Percentiles rank a stretch among this genome's conserved stretches.
Conservation (phyloP, 257 asterid genomes). For the Jacaranda mimosifolia region DNA sequence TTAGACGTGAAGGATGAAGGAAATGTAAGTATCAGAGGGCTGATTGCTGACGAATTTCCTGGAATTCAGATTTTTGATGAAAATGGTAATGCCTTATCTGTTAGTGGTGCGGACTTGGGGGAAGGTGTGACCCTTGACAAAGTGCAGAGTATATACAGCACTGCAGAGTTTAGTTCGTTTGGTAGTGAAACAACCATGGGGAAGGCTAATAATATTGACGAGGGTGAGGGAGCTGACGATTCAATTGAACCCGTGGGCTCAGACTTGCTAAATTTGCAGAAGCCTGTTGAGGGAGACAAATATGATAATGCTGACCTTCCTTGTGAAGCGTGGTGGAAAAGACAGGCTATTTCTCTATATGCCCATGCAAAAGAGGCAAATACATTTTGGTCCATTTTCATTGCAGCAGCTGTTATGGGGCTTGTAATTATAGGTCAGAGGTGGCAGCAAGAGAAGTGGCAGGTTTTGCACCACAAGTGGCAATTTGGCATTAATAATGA, state of each 20-base stretch:
- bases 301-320: constrained; percentile 60
- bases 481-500: constrained; percentile 52
- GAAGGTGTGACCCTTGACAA: constrained; percentile 38
- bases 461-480: constrained; percentile 66
- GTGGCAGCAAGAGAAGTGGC: constrained; percentile 76
- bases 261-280: constrained; percentile 34
- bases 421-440: constrained; percentile 73
- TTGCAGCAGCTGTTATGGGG: constrained; percentile 83
- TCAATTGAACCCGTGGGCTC: constrained; percentile 47
- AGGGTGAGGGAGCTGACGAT: constrained; percentile 40
- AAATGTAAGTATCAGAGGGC: constrained; percentile 31
- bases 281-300: constrained; percentile 46
- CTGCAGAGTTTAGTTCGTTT: constrained; percentile 49
- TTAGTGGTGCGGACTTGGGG: constrained; percentile 37
- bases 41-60: constrained; percentile 41
- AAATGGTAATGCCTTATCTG: constrained; percentile 42
- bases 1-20: constrained; percentile 42
- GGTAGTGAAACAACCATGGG: constrained; percentile 47
- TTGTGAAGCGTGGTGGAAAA: constrained; percentile 88
- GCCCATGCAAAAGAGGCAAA: constrained; percentile 75
- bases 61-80: constrained; percentile 46
- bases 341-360: constrained; percentile 59
- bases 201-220: constrained; percentile 42
- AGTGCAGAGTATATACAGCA: constrained; percentile 49
- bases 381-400: constrained; percentile 70